Percentiles rank a stretch among this genome's conserved stretches.
These are phyloP conservation scores for Basidioascus undulatus DNA, from an alignment of 768 basidiomycete species.

Conservation along the genomic window DNA sequence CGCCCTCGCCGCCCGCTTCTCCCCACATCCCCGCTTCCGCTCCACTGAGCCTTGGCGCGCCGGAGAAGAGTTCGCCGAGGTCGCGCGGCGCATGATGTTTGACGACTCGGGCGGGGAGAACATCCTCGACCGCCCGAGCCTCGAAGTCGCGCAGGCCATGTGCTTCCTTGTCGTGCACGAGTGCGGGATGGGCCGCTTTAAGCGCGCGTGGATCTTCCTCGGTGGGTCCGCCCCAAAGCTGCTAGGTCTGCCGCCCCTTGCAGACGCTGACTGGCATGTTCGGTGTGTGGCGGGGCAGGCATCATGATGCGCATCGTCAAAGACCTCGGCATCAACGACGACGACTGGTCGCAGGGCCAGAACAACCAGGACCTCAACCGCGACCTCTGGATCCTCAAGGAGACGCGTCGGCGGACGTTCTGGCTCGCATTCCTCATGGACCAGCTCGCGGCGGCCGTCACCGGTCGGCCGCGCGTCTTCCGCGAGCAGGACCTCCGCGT, in stretches of 20 bases:
- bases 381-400: too few species aligned
- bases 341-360: too few species aligned
- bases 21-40: conserved; percentile 37
- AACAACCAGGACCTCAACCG: too few species aligned
- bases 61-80: conserved; percentile 25
- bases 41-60: conserved; percentile 20
- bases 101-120: conserved; percentile 41
- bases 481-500: conserved; percentile 18
- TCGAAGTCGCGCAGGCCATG: conserved; percentile 51
- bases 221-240: too few species aligned
- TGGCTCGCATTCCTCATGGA: conserved; percentile 51
- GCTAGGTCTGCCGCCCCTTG: too few species aligned
- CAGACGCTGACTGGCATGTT: too few species aligned
- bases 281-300: too few species aligned
- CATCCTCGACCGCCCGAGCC: conserved; percentile 33
- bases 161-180: conserved; percentile 48
- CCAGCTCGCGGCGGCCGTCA: conserved; percentile 23
- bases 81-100: conserved; percentile 44
- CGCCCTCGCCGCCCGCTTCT: conserved; percentile 52
- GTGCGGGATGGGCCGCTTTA: conserved; percentile 22
- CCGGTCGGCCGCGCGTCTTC: conserved; percentile 9
- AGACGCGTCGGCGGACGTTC: conserved; percentile 57
- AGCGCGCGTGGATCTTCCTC: too few species aligned
- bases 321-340: conserved; percentile 36
- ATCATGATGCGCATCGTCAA: too few species aligned